Evolutionary conservation across 306 rosid species (phyloP).

Genomic region (Lithocarpus polystachyus): DNA sequence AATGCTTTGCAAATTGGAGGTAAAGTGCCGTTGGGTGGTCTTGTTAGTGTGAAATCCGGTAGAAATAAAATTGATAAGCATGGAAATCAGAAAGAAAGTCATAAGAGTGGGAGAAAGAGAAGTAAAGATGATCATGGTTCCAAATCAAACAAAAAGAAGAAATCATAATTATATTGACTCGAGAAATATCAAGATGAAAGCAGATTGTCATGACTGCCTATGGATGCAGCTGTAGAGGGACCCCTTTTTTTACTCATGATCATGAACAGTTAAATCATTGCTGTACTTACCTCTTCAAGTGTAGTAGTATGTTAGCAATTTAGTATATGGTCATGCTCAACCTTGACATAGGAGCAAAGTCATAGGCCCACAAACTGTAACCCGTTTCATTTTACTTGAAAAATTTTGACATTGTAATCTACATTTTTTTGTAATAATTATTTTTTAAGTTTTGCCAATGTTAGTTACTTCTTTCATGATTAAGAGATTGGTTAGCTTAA

Average conservation of each 20-base stretch:
- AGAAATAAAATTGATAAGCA: constrained; percentile 28
- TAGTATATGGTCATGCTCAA: not conserved
- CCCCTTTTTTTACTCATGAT: not conserved
- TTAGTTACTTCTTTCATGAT: no score
- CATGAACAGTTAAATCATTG: not conserved
- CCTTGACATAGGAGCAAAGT: not conserved
- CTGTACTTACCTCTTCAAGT: not conserved
- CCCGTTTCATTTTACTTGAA: not conserved
- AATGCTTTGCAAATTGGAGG: constrained; percentile 47
- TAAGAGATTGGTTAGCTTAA: not conserved
- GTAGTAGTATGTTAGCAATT: not conserved
- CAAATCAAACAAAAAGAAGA: constrained; percentile 54
- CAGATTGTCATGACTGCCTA: not conserved
- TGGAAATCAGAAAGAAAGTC: constrained; percentile 39
- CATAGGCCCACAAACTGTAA: no score
- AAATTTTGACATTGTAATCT: not conserved
- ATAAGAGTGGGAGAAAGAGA: constrained; percentile 46
- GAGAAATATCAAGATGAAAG: not conserved
- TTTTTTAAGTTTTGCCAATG: not conserved
- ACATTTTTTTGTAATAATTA: not conserved
- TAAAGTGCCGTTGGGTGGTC: constrained; percentile 53
- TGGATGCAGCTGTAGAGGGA: not conserved
- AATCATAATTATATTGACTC: constrained; percentile 16
- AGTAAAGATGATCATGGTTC: constrained; percentile 31
- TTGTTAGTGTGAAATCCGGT: constrained; percentile 59